Evolutionary conservation across 2,329 filamentous ascomycete genomes (phyloP).

Genomic region (Fusarium sp.): DNA sequence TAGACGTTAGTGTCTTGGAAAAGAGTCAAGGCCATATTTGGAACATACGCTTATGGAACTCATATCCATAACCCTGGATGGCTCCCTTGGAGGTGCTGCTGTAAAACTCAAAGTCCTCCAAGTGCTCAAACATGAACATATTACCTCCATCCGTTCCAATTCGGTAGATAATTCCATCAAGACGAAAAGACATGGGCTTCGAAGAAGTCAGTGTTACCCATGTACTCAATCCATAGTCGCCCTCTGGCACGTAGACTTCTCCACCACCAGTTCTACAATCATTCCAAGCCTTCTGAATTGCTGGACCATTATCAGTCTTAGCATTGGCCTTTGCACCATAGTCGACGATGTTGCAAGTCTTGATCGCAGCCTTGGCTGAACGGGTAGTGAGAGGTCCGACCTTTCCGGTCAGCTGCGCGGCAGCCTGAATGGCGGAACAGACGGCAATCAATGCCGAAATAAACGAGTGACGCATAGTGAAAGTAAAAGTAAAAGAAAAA

Average conservation of each 20-base stretch:
- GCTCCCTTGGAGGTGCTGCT: slow-evolving; percentile 34
- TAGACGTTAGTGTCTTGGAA: neutral
- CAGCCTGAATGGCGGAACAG: slow-evolving; percentile 23
- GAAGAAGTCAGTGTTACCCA: slow-evolving; percentile 29
- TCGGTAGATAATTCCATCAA: slow-evolving; percentile 29
- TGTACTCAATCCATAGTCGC: slow-evolving; percentile 28
- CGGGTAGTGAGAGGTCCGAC: slow-evolving; percentile 24
- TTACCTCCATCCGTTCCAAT: slow-evolving; percentile 24
- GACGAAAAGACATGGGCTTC: slow-evolving; percentile 30
- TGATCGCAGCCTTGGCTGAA: slow-evolving; percentile 22
- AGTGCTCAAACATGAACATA: slow-evolving; percentile 33
- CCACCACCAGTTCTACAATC: slow-evolving; percentile 22
- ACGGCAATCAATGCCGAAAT: slow-evolving; percentile 28
- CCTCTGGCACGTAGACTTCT: slow-evolving; percentile 27
- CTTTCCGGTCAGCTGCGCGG: slow-evolving; percentile 30
- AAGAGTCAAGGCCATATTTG: fast-evolving
- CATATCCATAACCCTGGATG: slow-evolving; percentile 20
- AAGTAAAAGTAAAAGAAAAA: neutral
- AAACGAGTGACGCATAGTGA: slow-evolving; percentile 12
- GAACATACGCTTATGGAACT: neutral
- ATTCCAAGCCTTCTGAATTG: slow-evolving; percentile 31
- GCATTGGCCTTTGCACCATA: slow-evolving; percentile 25
- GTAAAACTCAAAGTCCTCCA: slow-evolving; percentile 33
- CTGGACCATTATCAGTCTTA: slow-evolving; percentile 21
- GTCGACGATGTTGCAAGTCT: slow-evolving; percentile 32